phyloP scores from a whole-genome alignment of 257 asterid genomes.

The Schizonepeta tenuifolia region DNA sequence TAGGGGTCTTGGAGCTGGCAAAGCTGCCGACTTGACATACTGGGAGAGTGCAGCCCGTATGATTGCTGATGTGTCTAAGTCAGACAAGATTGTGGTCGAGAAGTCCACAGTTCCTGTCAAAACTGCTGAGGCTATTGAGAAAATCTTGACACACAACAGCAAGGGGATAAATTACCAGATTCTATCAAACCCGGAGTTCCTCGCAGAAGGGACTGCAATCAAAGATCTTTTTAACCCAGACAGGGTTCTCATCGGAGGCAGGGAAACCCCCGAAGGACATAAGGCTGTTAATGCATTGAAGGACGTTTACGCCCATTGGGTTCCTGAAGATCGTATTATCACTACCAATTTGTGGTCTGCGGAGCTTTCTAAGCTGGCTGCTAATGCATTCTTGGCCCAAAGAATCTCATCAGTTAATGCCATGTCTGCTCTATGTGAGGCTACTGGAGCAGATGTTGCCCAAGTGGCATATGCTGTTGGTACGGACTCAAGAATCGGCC shows the following conservation, averaged over 20 bases:
- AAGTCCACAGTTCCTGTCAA: constrained; percentile 95
- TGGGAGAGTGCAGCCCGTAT: constrained; percentile 99
- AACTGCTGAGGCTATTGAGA: constrained; percentile 95
- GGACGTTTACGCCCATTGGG: constrained; percentile 91
- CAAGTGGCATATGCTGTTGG: constrained; percentile 69
- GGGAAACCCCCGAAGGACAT: constrained; percentile 88
- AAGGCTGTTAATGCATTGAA: constrained; percentile 78
- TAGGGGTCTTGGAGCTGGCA: constrained; percentile 94
- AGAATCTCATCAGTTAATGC: constrained; percentile 91
- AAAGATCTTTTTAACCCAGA: constrained; percentile 82
- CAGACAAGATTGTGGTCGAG: constrained; percentile 92
- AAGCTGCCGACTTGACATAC: constrained; percentile 90
- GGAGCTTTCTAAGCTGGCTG: constrained; percentile 96
- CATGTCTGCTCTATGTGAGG: constrained; percentile 78
- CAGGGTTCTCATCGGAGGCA: constrained; percentile 92
- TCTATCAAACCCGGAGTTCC: constrained; percentile 90
- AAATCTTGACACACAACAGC: constrained; percentile 88
- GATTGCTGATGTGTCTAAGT: constrained; percentile 94
- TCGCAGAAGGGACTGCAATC: constrained; percentile 95
- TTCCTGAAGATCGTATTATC: constrained; percentile 71
- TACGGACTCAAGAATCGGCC: constrained; percentile 68
- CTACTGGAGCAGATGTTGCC: constrained; percentile 70
- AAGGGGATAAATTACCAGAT: constrained; percentile 87
- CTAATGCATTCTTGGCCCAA: constrained; percentile 94
- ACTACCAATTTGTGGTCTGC: constrained; percentile 96